Evolutionary conservation across 331 rosid genomes (phyloP), one percentile per base, ranked within the genome.

Genomic region (Pyrus hybrid): DNA sequence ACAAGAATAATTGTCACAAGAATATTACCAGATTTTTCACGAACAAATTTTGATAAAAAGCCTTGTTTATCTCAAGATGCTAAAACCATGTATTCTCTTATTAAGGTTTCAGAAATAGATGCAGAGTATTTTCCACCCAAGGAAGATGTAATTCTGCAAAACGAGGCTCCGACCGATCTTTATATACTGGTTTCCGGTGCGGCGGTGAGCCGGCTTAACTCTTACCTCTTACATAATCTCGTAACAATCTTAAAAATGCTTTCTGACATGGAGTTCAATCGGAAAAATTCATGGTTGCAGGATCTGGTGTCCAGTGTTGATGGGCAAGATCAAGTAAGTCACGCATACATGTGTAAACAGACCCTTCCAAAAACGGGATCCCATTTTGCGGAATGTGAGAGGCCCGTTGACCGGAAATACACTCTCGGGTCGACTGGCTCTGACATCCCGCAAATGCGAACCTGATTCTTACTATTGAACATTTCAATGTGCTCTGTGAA

Each of bases 61-160:
- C 11, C 41, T 35, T 35, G 45, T 10, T 41, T 41, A 41, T 41
- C 68, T 33, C 69, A 70, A 65, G 41, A 28, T 35, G 43, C 82
- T 85, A 65, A 79, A 21, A 12, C 68, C 14, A 30, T 17, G 20
- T 28, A 70, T 58, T 67, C 20, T 75, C 33, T 63, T 1, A 23
- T 37, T 29, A 71, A 90, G 97, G 96, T 86, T 41, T 76, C 96
- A 41, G 94, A 88, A 77, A 88, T 87, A 84, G 95, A 93, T 68
- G 94, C 93, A 0, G 96, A 90, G 83, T 93, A 87, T 77, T 90
- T 87, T 77, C 97, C 97, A 69, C 96, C 97, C 49, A 88, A 73
- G 72, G 96, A 93, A 85, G 93, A 90, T 57, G 87, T 93, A 26
- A 82, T 93, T 77, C 83, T 90, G 86, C 91, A 90, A 77, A 93